Evolutionary conservation across 352 stramenopile genomes (phyloP), one percentile per base, ranked within the genome.

Genomic region (Thraustotheca clavata): DNA sequence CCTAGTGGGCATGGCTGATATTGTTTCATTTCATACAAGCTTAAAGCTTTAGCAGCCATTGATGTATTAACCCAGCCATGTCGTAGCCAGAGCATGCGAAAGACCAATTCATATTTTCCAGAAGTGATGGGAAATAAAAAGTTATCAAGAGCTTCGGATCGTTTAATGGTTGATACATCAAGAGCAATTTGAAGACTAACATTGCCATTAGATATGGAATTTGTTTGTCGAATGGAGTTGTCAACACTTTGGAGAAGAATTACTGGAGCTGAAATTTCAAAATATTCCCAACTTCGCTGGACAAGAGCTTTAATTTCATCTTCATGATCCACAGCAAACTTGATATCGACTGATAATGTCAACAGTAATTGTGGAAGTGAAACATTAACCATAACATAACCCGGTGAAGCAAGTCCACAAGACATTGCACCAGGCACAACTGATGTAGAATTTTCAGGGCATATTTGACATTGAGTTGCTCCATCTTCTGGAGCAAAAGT

Each of bases 291-390:
- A 24, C 24, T 31, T 20, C 2, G 2, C 3, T 9, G 9, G 11
- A 52, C n/a, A 3, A 52, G 3, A 9, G 11, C 12, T 18, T 3
- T 11, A 9, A 52, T 24, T 11, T 3, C 34, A 2, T 14, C 9
- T 24, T 24, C 7, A 18, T 52, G 12, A 2, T 9, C n/a, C 2
- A 35, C 11, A 11, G 34, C 9, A 52, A 52, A 52, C 24, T 24
- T 18, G 24, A 18, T 31, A 7, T 52, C 1, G 24, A 52, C 43
- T 3, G 34, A 29, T 4, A 61, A 9, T n/a, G 52, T 61, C 12
- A 61, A 1, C 16, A 61, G 52, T 11, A 61, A 24, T 18, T 61
- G 52, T n/a, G 52, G 52, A 34, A 34, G 49, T 22, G 9, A n/a
- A 7, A 26, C 29, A 24, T 12, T 11, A 14, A 11, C 2, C 18